A percentile compares a stretch with the other conserved stretches of the same genome.
Evolutionary conservation across 2,329 filamentous ascomycete species (phyloP).

Genomic region (Aspergillus novoparasiticus): DNA sequence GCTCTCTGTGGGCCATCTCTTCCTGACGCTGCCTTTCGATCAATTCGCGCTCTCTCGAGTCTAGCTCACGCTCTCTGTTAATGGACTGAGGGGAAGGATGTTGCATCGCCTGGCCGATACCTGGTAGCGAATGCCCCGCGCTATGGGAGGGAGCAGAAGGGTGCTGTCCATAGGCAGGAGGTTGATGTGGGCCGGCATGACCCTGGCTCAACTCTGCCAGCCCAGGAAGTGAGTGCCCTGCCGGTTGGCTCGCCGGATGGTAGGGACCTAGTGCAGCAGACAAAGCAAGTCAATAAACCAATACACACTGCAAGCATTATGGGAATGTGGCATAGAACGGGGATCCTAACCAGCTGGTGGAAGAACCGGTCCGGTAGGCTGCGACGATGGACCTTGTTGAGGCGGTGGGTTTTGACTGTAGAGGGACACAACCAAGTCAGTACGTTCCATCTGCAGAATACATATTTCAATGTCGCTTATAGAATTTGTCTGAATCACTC

Average conservation of each 20-base stretch:
- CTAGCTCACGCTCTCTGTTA: conserved; percentile 50
- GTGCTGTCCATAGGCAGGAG: conserved; percentile 47
- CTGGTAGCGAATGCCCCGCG: conserved; percentile 42
- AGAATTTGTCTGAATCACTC: conserved; percentile 20
- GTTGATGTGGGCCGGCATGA: conserved; percentile 44
- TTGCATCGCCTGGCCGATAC: conserved; percentile 46
- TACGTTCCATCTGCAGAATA: background rate
- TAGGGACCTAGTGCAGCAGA: conserved; percentile 36
- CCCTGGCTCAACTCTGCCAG: conserved; percentile 51
- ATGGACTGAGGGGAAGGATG: conserved; percentile 46
- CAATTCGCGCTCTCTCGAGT: conserved; percentile 58
- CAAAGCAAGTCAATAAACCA: conserved; percentile 21
- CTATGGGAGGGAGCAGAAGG: conserved; percentile 39
- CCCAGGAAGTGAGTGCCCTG: conserved; percentile 49
- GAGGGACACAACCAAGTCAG: conserved; percentile 13
- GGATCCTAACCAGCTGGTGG: conserved; percentile 42
- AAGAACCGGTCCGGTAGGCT: conserved; percentile 42
- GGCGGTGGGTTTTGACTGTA: conserved; percentile 41
- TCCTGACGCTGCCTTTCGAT: conserved; percentile 56
- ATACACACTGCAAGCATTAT: background rate
- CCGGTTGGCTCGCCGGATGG: conserved; percentile 44
- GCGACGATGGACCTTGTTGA: conserved; percentile 42
- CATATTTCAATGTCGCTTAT: background rate
- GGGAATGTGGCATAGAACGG: background rate
- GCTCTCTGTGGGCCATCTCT: conserved; percentile 59